These are phyloP conservation scores for Alternaria sp. DNA, from an alignment of 2,329 filamentous ascomycete species.

Conservation along the genomic window DNA sequence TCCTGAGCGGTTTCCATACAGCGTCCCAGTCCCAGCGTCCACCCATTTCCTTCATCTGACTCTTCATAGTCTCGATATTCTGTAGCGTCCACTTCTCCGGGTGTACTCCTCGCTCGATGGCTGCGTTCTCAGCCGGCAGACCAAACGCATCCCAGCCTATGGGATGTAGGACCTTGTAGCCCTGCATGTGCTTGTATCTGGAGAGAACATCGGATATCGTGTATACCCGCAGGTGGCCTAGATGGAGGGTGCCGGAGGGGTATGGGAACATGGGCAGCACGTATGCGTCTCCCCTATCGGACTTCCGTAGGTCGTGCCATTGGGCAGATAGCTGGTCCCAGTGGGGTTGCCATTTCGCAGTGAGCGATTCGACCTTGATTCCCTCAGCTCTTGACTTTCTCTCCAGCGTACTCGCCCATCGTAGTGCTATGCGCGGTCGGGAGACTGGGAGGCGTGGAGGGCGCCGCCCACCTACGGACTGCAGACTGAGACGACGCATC, in stretches of 20 bases:
- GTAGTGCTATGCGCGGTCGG: slow-evolving; percentile 11
- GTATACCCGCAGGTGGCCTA: slow-evolving; percentile 88
- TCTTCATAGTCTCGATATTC: slow-evolving; percentile 86
- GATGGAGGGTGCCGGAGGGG: slow-evolving; percentile 83
- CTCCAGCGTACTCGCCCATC: slow-evolving; percentile 9
- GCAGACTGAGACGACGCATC: slow-evolving; percentile 39
- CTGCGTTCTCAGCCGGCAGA: slow-evolving; percentile 88
- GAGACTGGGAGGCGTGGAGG: slow-evolving; percentile 18
- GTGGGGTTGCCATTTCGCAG: slow-evolving; percentile 60
- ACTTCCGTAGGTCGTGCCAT: slow-evolving; percentile 15
- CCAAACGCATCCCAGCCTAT: slow-evolving; percentile 97
- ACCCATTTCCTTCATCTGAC: slow-evolving; percentile 79
- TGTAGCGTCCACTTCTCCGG: slow-evolving; percentile 78
- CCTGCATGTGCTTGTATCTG: slow-evolving; percentile 76
- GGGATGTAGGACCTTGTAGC: slow-evolving; percentile 78
- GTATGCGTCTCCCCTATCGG: slow-evolving; percentile 60
- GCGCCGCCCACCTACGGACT: slow-evolving; percentile 31
- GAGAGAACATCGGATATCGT: slow-evolving; percentile 87
- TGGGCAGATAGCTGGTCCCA: slow-evolving; percentile 47
- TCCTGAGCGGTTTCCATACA: slow-evolving; percentile 53
- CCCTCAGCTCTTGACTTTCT: slow-evolving; percentile 10
- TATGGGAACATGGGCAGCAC: slow-evolving; percentile 94
- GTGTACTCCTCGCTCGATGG: slow-evolving; percentile 79
- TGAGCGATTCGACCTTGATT: slow-evolving; percentile 21
- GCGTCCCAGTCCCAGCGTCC: slow-evolving; percentile 82